Evolutionary conservation across 768 basidiomycete species (phyloP).

Genomic region (Phaffia tasmanica): DNA sequence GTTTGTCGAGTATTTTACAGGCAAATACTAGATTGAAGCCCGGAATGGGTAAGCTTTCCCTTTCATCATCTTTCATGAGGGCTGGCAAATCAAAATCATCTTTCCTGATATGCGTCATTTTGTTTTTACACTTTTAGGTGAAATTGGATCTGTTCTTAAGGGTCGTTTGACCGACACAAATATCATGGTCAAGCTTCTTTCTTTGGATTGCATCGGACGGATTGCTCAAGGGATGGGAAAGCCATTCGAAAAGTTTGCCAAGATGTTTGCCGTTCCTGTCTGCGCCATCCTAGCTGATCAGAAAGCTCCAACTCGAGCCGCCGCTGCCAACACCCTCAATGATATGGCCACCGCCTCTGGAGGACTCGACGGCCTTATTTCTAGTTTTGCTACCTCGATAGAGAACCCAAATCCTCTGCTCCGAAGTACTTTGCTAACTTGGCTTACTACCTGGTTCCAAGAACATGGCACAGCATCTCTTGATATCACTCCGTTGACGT

Average conservation of each 20-base stretch:
- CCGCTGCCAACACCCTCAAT: slow-evolving; percentile 64
- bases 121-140: slow-evolving; percentile 46
- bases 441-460: slow-evolving; percentile 71
- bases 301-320: slow-evolving; percentile 70
- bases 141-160: slow-evolving; percentile 80
- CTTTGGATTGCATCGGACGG: slow-evolving; percentile 78
- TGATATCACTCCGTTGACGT: slow-evolving; percentile 61
- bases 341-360: slow-evolving; percentile 77
- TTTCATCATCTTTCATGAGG: background rate
- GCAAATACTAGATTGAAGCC: slow-evolving; percentile 85
- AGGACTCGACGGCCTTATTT: slow-evolving; percentile 67
- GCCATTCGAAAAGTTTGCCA: slow-evolving; percentile 79
- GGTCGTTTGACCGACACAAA: slow-evolving; percentile 81
- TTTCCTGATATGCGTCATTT: slow-evolving; percentile 5
- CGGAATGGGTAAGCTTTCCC: slow-evolving; percentile 56
- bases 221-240: slow-evolving; percentile 92
- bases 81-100: background rate
- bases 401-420: slow-evolving; percentile 81
- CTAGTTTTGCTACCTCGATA: slow-evolving; percentile 64
- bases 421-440: slow-evolving; percentile 58
- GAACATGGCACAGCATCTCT: slow-evolving; percentile 42
- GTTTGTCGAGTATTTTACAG: slow-evolving; percentile 65
- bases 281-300: slow-evolving; percentile 82
- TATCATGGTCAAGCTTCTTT: slow-evolving; percentile 79
- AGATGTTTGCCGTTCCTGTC: slow-evolving; percentile 63